Conservation (phyloP, 2,329 filamentous ascomycete genomes). For the Colletotrichum theobromicola region DNA sequence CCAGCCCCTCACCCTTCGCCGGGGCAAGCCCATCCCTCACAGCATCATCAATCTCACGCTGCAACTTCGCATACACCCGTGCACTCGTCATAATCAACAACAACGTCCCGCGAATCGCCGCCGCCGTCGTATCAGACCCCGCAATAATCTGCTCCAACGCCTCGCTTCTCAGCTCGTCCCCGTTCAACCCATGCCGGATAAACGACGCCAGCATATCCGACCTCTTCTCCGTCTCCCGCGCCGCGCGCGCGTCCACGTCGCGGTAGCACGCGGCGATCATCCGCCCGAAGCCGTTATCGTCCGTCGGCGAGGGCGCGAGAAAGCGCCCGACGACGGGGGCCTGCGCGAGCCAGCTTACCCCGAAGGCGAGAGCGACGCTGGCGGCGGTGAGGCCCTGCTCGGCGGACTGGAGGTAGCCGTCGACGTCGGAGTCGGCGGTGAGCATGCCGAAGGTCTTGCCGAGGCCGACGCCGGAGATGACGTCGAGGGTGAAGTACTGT, state of each 20-base stretch:
- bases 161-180: conserved; percentile 32
- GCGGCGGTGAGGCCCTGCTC: conserved; percentile 36
- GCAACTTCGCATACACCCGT: conserved; percentile 44
- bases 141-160: conserved; percentile 41
- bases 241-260: conserved; percentile 29
- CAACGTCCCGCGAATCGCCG: conserved; percentile 50
- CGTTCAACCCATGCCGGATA: conserved; percentile 28
- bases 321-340: conserved; percentile 30
- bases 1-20: conserved; percentile 22
- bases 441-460: conserved; percentile 57
- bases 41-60: conserved; percentile 45
- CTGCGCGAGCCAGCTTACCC: conserved; percentile 34
- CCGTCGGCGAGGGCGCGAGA: conserved; percentile 30
- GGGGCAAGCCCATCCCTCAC: conserved; percentile 22
- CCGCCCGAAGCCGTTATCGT: conserved; percentile 36
- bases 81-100: conserved; percentile 53
- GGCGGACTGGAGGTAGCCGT: conserved; percentile 39
- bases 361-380: conserved; percentile 30
- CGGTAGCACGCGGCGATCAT: conserved; percentile 36
- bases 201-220: conserved; percentile 36
- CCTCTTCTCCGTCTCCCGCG: conserved; percentile 20
- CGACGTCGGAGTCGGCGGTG: conserved; percentile 46
- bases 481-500: conserved; percentile 58
- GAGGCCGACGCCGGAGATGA: conserved; percentile 55
- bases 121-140: conserved; percentile 62